phyloP scores from a whole-genome alignment of 169 alveolate genomes.

The Babesia sp. region DNA sequence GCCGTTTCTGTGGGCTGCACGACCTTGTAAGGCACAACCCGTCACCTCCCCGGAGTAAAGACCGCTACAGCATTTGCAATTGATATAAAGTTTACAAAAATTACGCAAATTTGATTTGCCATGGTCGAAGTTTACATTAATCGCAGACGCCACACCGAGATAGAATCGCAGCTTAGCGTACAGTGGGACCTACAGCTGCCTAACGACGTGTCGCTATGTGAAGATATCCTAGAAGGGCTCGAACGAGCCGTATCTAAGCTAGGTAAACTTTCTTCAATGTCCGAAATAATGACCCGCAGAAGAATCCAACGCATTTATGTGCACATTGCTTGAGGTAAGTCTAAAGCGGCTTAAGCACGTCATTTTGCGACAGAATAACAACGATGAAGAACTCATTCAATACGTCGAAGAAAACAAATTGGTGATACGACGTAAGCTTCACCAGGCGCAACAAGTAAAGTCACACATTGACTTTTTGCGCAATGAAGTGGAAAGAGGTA shows the following conservation, averaged over 20 bases:
- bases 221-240: slow-evolving; percentile 20
- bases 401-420: slow-evolving; percentile 57
- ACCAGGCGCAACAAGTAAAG: slow-evolving; percentile 46
- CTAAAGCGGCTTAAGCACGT: no score
- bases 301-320: slow-evolving; percentile 53
- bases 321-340: slow-evolving; percentile 23
- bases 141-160: slow-evolving; percentile 27
- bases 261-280: not conserved
- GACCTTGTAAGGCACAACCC: not conserved
- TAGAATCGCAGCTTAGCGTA: slow-evolving; percentile 46
- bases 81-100: not conserved
- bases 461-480: slow-evolving; percentile 28
- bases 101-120: not conserved
- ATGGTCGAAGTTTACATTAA: slow-evolving; percentile 62
- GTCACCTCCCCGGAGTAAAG: not conserved
- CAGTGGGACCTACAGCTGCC: slow-evolving; percentile 58
- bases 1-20: not conserved
- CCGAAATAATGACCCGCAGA: slow-evolving; percentile 4
- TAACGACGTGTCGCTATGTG: slow-evolving; percentile 35
- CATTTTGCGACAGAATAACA: slow-evolving; percentile 1
- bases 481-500: no score
- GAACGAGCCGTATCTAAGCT: slow-evolving; percentile 46
- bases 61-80: not conserved
- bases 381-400: slow-evolving; percentile 29
- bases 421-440: slow-evolving; percentile 43